These are phyloP conservation scores for Leccinum solheimii DNA, from an alignment of 1,284 basidiomycete species.

Conservation along the genomic window DNA sequence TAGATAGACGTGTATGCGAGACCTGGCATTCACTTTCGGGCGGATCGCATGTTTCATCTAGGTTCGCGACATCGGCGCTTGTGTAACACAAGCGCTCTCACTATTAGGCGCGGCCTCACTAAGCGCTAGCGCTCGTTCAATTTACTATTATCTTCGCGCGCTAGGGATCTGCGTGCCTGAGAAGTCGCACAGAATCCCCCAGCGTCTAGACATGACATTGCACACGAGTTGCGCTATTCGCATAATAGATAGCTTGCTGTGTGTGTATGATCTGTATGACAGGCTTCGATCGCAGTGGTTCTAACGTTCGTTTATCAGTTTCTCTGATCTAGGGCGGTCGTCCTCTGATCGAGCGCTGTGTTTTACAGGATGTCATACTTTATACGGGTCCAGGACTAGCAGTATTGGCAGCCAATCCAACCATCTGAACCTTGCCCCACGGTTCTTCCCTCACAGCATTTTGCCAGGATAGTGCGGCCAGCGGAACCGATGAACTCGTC, in stretches of 20 bases:
- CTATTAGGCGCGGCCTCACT: not conserved
- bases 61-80: not conserved
- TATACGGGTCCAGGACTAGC: not conserved
- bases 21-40: not conserved
- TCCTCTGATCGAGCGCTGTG: not conserved
- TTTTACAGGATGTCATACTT: conserved; percentile 6
- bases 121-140: not conserved
- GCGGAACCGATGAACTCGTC: not conserved
- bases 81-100: not conserved
- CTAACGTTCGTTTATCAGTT: not conserved
- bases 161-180: not conserved
- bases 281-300: not conserved
- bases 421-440: not conserved
- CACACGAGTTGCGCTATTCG: not conserved
- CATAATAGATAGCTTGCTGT: not conserved
- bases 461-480: not conserved
- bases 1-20: not conserved
- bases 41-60: conserved; percentile 2
- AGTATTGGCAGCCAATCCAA: not conserved
- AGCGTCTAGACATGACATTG: not conserved
- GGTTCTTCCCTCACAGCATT: not conserved
- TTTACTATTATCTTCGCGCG: not conserved
- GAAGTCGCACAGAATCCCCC: conserved; percentile 2
- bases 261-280: not conserved
- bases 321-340: not conserved